These are phyloP conservation scores for Coemansia sp. DNA, from an alignment of 192 early-diverging fungal genomes.

Conservation along the genomic window DNA sequence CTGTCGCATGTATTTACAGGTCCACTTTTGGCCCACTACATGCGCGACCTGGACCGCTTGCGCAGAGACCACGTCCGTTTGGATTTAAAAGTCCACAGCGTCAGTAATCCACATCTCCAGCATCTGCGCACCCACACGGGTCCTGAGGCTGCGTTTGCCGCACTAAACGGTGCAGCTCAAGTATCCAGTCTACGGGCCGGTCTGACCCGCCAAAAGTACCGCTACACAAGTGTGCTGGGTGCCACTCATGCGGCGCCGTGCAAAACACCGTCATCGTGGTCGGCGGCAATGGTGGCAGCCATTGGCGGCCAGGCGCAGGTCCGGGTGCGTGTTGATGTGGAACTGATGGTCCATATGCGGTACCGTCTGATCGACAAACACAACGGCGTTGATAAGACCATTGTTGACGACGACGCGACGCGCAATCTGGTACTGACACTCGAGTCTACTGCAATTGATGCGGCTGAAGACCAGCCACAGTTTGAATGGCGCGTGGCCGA, in stretches of 20 bases:
- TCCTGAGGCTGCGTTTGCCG: conserved; percentile 25
- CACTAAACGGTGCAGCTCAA: conserved; percentile 11
- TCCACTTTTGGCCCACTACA: conserved; percentile 31
- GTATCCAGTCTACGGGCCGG: conserved; percentile 24
- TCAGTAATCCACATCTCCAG: conserved; percentile 25
- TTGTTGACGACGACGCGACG: conserved; percentile 41
- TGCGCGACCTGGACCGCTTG: conserved; percentile 30
- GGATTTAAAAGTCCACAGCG: conserved; percentile 18
- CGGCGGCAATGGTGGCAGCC: neutral
- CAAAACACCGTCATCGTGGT: neutral
- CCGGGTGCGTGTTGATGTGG: conserved; percentile 38
- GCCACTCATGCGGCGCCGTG: conserved; percentile 13
- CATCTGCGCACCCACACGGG: conserved; percentile 44
- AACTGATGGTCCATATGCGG: conserved; percentile 33
- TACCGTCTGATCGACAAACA: conserved; percentile 24
- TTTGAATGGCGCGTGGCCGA: conserved; percentile 45
- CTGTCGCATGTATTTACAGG: conserved; percentile 27
- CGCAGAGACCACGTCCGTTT: conserved; percentile 33
- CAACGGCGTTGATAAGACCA: conserved; percentile 11
- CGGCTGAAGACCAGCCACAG: neutral
- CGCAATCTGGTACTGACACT: conserved; percentile 44
- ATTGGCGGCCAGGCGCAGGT: conserved; percentile 15
- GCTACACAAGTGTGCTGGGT: conserved; percentile 27
- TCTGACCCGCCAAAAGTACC: conserved; percentile 28
- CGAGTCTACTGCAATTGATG: conserved; percentile 12